phyloP scores from a whole-genome alignment of 2,329 filamentous ascomycete species.

The Claviceps fusiformis region DNA sequence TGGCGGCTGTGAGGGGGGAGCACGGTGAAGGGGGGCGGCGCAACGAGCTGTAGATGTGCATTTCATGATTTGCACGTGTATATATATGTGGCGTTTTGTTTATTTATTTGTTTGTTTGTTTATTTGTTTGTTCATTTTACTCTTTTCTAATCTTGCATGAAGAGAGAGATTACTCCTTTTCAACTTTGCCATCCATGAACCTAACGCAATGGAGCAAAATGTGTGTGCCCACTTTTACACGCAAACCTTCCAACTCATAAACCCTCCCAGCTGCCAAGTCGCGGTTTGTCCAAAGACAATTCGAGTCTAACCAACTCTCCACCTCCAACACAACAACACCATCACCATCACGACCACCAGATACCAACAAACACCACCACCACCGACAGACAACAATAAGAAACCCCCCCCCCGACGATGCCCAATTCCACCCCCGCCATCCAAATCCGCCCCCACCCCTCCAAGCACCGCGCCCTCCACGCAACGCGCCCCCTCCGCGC shows the following conservation, averaged over 20 bases:
- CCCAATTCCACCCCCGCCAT: neutral
- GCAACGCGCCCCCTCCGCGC: slow-evolving; percentile 28
- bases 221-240: too few relatives aligned
- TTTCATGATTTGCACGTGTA: neutral
- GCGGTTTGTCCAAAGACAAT: too few relatives aligned
- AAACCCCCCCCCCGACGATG: neutral
- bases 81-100: neutral
- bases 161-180: too few relatives aligned
- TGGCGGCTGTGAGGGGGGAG: slow-evolving; percentile 19
- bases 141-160: too few relatives aligned
- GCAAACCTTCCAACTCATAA: too few relatives aligned
- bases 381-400: neutral
- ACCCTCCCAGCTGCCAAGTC: too few relatives aligned
- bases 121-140: too few relatives aligned
- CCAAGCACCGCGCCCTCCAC: slow-evolving; percentile 32
- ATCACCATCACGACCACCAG: neutral
- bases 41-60: slow-evolving; percentile 20
- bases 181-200: too few relatives aligned
- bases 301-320: neutral
- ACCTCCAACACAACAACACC: neutral
- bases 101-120: too few relatives aligned
- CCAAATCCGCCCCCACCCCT: slow-evolving; percentile 7
- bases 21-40: slow-evolving; percentile 10
- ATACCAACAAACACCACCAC: neutral
- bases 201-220: too few relatives aligned